These are phyloP conservation scores for Achaetomium macrosporum DNA, from an alignment of 2,329 filamentous ascomycete species.

Conservation along the genomic window DNA sequence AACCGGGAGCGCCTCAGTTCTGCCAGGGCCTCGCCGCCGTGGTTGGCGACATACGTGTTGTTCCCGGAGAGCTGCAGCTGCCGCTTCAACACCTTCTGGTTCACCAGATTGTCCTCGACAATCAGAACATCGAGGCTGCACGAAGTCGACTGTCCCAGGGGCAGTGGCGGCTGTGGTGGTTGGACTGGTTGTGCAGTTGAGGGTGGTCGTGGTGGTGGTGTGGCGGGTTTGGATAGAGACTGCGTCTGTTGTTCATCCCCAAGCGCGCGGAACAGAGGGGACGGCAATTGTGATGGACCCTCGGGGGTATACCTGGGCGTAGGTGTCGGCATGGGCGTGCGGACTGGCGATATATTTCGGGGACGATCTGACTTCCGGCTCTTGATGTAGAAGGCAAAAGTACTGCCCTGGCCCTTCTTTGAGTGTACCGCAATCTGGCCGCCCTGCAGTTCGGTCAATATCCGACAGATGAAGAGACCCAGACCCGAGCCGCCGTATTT, in stretches of 20 bases:
- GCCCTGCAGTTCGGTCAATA: conserved; percentile 69
- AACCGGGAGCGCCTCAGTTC: conserved; percentile 50
- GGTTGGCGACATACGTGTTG: conserved; percentile 57
- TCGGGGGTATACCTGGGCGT: background rate
- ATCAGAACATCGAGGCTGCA: conserved; percentile 51
- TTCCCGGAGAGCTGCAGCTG: conserved; percentile 57
- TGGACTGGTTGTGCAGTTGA: background rate
- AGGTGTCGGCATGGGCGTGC: background rate
- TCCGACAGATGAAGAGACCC: conserved; percentile 71
- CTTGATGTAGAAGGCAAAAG: conserved; percentile 72
- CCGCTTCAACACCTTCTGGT: conserved; percentile 58
- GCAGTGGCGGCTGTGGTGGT: background rate
- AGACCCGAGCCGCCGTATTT: conserved; percentile 74
- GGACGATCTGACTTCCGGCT: conserved; percentile 43
- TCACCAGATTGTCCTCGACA: conserved; percentile 63
- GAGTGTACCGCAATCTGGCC: conserved; percentile 71
- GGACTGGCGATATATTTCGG: conserved; percentile 5
- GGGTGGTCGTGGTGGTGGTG: background rate
- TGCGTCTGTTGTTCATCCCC: background rate
- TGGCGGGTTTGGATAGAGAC: background rate
- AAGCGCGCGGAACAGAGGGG: background rate
- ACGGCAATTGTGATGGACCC: background rate
- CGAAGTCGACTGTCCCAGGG: conserved; percentile 24
- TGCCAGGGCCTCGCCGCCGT: conserved; percentile 57
- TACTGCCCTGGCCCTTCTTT: conserved; percentile 61